Percentiles rank a stretch among this genome's conserved stretches.
These are phyloP conservation scores for Tillandsia leiboldiana DNA, from an alignment of 176 grass and related monocot genomes.

Conservation along the genomic window DNA sequence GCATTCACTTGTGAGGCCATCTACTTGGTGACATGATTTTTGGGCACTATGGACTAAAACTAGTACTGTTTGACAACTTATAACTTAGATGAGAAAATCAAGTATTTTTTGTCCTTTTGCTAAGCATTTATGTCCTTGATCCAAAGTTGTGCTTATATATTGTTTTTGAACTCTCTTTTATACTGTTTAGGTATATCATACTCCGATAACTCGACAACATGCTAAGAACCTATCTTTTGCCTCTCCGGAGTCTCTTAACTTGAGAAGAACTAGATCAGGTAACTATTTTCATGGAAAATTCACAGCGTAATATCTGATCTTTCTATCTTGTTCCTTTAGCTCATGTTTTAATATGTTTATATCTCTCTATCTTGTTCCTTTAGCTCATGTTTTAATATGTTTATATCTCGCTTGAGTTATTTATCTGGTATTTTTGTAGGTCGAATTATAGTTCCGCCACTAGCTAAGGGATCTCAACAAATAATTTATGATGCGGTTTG, in stretches of 20 bases:
- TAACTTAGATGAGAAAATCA: too few relatives aligned
- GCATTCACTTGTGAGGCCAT: too few relatives aligned
- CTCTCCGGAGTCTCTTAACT: constrained; percentile 15
- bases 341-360: background rate
- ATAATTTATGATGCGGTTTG: constrained; percentile 22
- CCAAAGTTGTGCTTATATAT: too few relatives aligned
- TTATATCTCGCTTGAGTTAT: background rate
- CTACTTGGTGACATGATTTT: too few relatives aligned
- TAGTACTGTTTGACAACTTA: too few relatives aligned
- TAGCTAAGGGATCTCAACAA: constrained; percentile 13
- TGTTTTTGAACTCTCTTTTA: background rate
- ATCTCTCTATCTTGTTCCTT: background rate
- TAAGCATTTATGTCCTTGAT: too few relatives aligned
- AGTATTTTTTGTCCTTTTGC: too few relatives aligned
- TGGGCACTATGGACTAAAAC: too few relatives aligned
- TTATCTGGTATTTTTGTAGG: constrained; percentile 7
- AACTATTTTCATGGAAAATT: background rate
- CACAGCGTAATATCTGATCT: background rate
- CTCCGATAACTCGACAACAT: constrained; percentile 6
- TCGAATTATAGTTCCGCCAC: constrained; percentile 13
- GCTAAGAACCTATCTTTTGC: background rate
- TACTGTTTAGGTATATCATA: constrained; percentile 10
- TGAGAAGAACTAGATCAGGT: constrained; percentile 25
- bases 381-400: background rate
- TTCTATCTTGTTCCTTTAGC: background rate